phyloP scores from a whole-genome alignment of 352 stramenopile species.

The Pythium plurisporium region DNA sequence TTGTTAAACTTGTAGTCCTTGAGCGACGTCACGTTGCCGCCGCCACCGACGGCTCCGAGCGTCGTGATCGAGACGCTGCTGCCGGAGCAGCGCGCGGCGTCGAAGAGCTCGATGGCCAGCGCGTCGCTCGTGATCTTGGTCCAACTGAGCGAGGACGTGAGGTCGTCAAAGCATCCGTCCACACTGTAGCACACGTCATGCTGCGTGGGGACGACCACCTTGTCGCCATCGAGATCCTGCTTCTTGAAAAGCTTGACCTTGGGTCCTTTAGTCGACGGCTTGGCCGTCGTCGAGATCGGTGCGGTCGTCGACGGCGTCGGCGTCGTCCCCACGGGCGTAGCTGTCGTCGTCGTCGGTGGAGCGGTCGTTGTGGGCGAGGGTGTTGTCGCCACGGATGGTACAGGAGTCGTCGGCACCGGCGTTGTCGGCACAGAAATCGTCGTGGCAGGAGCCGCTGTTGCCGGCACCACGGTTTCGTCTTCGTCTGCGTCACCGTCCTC shows the following conservation, averaged over 20 bases:
- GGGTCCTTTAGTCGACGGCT: not conserved
- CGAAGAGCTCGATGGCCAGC: slow-evolving; percentile 1
- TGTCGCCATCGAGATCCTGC: slow-evolving; percentile 1
- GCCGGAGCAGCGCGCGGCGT: not conserved
- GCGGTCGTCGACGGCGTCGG: not conserved
- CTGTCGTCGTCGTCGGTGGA: not conserved
- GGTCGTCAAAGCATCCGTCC: slow-evolving; percentile 4
- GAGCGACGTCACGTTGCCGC: not conserved
- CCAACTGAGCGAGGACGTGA: not conserved
- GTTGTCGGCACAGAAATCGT: too few relatives aligned
- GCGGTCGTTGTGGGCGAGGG: not conserved
- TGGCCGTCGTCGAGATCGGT: not conserved
- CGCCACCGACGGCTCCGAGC: not conserved
- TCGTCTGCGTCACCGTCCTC: too few relatives aligned
- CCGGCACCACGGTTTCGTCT: too few relatives aligned
- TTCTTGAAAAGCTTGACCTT: slow-evolving; percentile 13
- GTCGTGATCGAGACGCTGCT: not conserved
- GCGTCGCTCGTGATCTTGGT: not conserved
- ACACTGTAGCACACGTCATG: slow-evolving; percentile 10
- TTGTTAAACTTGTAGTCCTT: slow-evolving; percentile 5
- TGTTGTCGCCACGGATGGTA: not conserved
- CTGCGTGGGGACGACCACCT: not conserved
- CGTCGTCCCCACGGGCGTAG: not conserved
- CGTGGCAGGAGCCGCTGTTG: too few relatives aligned
- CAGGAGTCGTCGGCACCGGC: not conserved